phyloP scores from a whole-genome alignment of 257 asterid species.

The Apocynum venetum region DNA sequence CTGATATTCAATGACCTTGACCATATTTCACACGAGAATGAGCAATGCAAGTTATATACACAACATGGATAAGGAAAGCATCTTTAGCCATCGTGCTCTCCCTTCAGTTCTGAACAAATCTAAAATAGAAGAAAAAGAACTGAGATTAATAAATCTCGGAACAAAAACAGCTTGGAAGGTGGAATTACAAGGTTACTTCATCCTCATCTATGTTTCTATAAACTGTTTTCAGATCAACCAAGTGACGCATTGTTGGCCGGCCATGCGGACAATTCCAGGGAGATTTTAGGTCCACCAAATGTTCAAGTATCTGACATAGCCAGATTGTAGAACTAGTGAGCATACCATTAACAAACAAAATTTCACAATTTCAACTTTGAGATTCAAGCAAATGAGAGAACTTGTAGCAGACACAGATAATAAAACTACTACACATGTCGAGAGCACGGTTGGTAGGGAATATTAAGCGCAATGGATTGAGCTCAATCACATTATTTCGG shows the following conservation, averaged over 20 bases:
- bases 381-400: background rate
- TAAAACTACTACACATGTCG: background rate
- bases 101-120: background rate
- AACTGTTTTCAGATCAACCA: constrained; percentile 69
- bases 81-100: background rate
- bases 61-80: background rate
- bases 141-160: background rate
- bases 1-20: too few species aligned
- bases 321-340: background rate
- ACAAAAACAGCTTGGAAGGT: background rate
- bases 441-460: background rate
- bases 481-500: background rate
- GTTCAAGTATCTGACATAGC: constrained; percentile 67
- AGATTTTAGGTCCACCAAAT: constrained; percentile 70
- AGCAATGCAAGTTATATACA: background rate
- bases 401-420: background rate
- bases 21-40: too few species aligned
- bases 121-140: background rate
- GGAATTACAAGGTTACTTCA: constrained; percentile 12
- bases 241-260: constrained; percentile 96
- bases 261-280: constrained; percentile 99
- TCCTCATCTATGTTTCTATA: constrained; percentile 37
- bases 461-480: background rate
- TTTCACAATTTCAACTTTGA: background rate
- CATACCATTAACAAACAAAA: background rate